A percentile compares a stretch with the other conserved stretches of the same genome.
Evolutionary conservation across 768 basidiomycete genomes (phyloP).

Genomic region (Rhizopogon roseolus): DNA sequence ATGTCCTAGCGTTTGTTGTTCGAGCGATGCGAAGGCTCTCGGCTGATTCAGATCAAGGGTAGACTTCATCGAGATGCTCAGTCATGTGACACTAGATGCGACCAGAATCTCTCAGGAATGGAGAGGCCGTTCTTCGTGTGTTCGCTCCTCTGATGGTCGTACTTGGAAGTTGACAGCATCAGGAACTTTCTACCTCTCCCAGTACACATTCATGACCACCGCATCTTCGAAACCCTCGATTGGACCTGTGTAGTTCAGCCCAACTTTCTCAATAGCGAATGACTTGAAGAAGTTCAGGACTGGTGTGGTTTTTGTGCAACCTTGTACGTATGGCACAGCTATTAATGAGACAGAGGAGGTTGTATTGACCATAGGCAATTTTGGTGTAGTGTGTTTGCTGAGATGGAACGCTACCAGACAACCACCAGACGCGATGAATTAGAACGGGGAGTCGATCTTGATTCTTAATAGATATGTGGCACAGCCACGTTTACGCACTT

Average conservation of each 20-base stretch:
- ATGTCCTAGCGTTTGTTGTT: too few relatives aligned
- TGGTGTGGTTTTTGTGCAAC: constrained; percentile 23
- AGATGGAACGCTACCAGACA: constrained; percentile 23
- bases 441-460: too few relatives aligned
- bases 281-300: constrained; percentile 29
- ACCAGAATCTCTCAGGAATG: too few relatives aligned
- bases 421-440: constrained; percentile 11
- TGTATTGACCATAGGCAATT: constrained; percentile 29
- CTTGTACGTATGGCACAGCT: constrained; percentile 27
- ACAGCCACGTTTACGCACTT: too few relatives aligned
- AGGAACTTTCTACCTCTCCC: constrained; percentile 57
- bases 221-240: constrained; percentile 59
- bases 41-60: too few relatives aligned
- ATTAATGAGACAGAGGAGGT: constrained; percentile 15
- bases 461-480: too few relatives aligned
- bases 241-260: constrained; percentile 44
- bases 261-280: constrained; percentile 54
- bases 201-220: constrained; percentile 61
- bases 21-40: too few relatives aligned
- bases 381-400: constrained; percentile 30
- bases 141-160: too few relatives aligned
- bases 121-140: too few relatives aligned
- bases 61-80: too few relatives aligned
- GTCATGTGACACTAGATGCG: too few relatives aligned
- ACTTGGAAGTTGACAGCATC: constrained; percentile 34